Evolutionary conservation across 176 grass and related monocot genomes (phyloP), one percentile per base, ranked within the genome.

Genomic region (Elaeis guineensis): DNA sequence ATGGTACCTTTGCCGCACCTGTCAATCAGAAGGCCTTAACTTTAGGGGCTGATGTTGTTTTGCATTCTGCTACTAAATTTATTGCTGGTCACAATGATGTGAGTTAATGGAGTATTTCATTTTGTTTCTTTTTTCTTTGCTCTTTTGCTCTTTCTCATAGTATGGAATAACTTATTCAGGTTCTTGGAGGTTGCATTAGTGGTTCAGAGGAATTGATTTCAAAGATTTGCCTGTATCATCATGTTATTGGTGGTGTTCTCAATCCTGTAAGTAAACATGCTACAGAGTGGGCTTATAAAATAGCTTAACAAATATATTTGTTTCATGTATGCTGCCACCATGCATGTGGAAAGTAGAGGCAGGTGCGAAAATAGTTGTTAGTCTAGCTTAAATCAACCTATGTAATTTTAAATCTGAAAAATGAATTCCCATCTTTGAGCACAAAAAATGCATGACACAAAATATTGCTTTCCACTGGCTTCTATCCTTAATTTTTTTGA

Each of bases 81-180:
- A 98, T 98, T 75, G 93, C 73, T 69, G 93, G 93, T 28, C 93
- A 98, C 50, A 98, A 98, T 81, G 93, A 98, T 49, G 93, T 98
- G 39, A 85, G 93, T 85, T 54, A 50, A 60, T 69, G 23, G 35
- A 54, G 21, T 29, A 48, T 16, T 16, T 56, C 49, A 8, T 65
- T 3, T 52, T 35, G 32, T 35, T 2, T 35, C 32, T 35, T 6
- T 35, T 35, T 35, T 35, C 32, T 9, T 35, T 9, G 7, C 32
- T 9, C 32, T 35, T 35, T 11, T 35, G 32, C 32, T 11, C 32
- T 35, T 35, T 35, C 32, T 35, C 6, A 35, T 35, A 35, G 9
- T 35, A 2, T 35, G 32, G 32, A 35, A 35, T 35, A 35, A 35
- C 8, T 53, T 75, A 32, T 64, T 17, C 39, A 83, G 85, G 85